phyloP scores from a whole-genome alignment of 306 rosid species.

The Trifolium fragiferum region DNA sequence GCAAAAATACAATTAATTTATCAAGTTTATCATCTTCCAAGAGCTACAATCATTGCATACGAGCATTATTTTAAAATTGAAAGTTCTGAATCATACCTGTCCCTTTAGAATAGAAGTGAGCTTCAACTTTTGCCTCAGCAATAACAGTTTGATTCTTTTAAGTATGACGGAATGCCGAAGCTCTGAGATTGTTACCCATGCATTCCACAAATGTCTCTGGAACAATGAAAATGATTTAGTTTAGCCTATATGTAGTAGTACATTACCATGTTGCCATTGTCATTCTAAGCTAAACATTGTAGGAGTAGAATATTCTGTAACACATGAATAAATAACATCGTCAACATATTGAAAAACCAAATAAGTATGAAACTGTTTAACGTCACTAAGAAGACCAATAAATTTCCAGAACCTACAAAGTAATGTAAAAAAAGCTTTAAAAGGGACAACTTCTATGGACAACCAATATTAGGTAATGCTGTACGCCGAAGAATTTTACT shows the following conservation, averaged over 20 bases:
- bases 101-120: constrained; percentile 87
- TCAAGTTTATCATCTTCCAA: constrained; percentile 30
- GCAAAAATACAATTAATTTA: constrained; percentile 10
- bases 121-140: constrained; percentile 94
- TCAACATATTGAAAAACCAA: constrained; percentile 25
- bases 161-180: constrained; percentile 96
- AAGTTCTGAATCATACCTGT: constrained; percentile 73
- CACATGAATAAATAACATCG: constrained; percentile 5
- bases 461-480: constrained; percentile 15
- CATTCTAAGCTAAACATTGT: constrained; percentile 24
- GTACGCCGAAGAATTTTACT: constrained; percentile 5
- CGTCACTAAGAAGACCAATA: constrained; percentile 8
- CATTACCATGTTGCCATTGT: constrained; percentile 30
- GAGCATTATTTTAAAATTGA: constrained; percentile 40
- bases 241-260: constrained; percentile 33
- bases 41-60: constrained; percentile 36
- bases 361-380: constrained; percentile 26
- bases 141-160: constrained; percentile 89
- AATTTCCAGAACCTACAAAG: constrained; percentile 23
- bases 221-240: constrained; percentile 47
- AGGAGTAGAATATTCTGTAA: constrained; percentile 7
- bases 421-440: constrained; percentile 6
- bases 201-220: constrained; percentile 96
- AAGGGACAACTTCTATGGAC: constrained; percentile 22
- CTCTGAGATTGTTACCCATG: constrained; percentile 96